Conservation (phyloP, 306 rosid genomes). For the Casuarina equisetifolia region DNA sequence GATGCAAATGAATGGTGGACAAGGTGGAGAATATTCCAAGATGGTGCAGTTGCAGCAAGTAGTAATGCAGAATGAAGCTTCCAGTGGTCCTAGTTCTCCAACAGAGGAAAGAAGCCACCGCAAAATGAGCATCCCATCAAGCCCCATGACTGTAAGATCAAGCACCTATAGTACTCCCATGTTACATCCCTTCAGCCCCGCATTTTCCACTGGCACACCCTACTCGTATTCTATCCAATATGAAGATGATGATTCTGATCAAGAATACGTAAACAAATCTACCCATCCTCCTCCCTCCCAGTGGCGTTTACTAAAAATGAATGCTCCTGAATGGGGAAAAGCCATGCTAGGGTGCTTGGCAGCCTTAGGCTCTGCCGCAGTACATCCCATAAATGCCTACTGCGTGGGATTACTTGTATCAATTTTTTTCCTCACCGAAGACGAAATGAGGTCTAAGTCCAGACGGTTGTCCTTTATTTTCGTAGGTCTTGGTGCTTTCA, state of each 20-base stretch:
- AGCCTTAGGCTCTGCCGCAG: conserved; percentile 84
- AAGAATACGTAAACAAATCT: conserved; percentile 40
- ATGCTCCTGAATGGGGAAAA: conserved; percentile 75
- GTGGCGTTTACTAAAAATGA: conserved; percentile 72
- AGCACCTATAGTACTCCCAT: conserved; percentile 51
- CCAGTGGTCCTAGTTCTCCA: conserved; percentile 36
- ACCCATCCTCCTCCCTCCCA: conserved; percentile 65
- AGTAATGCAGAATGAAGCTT: conserved; percentile 45
- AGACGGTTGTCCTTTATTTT: conserved; percentile 56
- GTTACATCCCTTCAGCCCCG: conserved; percentile 53
- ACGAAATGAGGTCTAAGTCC: conserved; percentile 55
- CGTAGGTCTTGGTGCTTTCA: conserved; percentile 73
- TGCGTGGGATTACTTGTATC: conserved; percentile 75
- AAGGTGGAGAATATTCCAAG: conserved; percentile 60
- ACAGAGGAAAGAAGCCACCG: conserved; percentile 43
- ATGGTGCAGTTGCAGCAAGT: conserved; percentile 80
- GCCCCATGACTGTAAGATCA: conserved; percentile 68
- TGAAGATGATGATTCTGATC: conserved; percentile 59
- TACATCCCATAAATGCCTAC: conserved; percentile 79
- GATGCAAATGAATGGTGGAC: conserved; percentile 54
- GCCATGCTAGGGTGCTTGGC: conserved; percentile 79
- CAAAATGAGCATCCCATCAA: conserved; percentile 51
- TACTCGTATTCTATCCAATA: conserved; percentile 72
- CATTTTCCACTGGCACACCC: conserved; percentile 72
- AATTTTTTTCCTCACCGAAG: conserved; percentile 50